phyloP scores from a whole-genome alignment of 1,139 yeast genomes.

The Kodamaea arcana region DNA sequence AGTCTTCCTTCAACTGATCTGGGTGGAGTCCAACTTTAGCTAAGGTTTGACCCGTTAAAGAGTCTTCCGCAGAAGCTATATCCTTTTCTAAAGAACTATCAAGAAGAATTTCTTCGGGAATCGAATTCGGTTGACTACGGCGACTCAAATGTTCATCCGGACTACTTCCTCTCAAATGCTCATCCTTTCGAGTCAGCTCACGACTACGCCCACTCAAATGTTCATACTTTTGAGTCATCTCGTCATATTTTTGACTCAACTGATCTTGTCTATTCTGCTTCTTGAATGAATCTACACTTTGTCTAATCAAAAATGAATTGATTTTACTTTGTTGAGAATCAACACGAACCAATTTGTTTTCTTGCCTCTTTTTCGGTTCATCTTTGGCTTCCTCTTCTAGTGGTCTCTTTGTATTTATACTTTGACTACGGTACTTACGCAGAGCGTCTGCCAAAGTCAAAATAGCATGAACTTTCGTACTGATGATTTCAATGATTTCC shows the following conservation, averaged over 20 bases:
- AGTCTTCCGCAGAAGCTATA: neutral
- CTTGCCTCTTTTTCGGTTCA: conserved; percentile 42
- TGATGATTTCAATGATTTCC: conserved; percentile 68
- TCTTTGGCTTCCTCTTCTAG: conserved; percentile 3
- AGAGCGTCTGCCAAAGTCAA: conserved; percentile 64
- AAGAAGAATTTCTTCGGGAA: neutral
- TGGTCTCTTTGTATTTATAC: conserved; percentile 32
- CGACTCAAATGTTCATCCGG: neutral
- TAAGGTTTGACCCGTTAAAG: neutral
- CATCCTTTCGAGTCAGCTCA: neutral
- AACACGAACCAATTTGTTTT: conserved; percentile 67
- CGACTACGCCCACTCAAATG: neutral
- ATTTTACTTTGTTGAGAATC: conserved; percentile 66
- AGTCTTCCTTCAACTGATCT: conserved; percentile 1
- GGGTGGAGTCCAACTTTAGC: no score
- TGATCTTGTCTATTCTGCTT: neutral
- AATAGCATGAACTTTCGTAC: conserved; percentile 44
- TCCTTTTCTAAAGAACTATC: conserved; percentile 2
- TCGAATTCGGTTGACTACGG: neutral
- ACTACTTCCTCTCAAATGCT: neutral
- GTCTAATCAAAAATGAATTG: conserved; percentile 35
- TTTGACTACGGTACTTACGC: conserved; percentile 66
- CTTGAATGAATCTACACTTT: conserved; percentile 4
- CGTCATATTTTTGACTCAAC: no score
- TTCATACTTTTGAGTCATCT: neutral